Evolutionary conservation across 495 filamentous ascomycete species (phyloP).

Genomic region (Talaromyces trachyspermus): DNA sequence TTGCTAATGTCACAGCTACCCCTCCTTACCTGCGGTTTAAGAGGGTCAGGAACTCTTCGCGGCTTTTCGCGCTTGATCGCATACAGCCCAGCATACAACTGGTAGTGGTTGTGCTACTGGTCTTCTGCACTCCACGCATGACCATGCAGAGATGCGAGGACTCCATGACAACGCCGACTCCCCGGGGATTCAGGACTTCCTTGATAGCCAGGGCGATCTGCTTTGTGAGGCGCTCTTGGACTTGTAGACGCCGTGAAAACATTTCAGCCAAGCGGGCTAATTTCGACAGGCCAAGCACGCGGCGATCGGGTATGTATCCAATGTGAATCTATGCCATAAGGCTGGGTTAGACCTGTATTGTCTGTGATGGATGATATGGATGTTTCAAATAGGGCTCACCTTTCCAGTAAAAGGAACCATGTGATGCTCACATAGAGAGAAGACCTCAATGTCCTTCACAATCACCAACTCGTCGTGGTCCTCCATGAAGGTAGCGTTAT

Average conservation of each 20-base stretch:
- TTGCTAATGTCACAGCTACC: background rate
- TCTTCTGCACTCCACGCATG: slow-evolving; percentile 90
- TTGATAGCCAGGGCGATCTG: slow-evolving; percentile 92
- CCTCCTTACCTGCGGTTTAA: slow-evolving; percentile 51
- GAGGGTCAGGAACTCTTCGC: slow-evolving; percentile 88
- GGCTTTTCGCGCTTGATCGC: slow-evolving; percentile 82
- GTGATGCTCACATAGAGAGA: slow-evolving; percentile 94
- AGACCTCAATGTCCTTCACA: slow-evolving; percentile 95
- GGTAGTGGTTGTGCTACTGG: slow-evolving; percentile 76
- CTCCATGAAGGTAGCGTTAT: slow-evolving; percentile 92
- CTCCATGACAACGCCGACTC: slow-evolving; percentile 96
- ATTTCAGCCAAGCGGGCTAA: slow-evolving; percentile 93
- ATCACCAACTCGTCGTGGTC: slow-evolving; percentile 96
- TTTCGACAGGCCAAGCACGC: slow-evolving; percentile 93
- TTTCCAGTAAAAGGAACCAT: slow-evolving; percentile 94
- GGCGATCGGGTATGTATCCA: slow-evolving; percentile 80
- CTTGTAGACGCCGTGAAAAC: slow-evolving; percentile 88
- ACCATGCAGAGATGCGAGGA: slow-evolving; percentile 98
- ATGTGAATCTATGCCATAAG: slow-evolving; percentile 74
- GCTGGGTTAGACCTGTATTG: background rate
- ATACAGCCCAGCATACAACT: slow-evolving; percentile 96
- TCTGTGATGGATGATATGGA: no score
- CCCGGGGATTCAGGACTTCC: slow-evolving; percentile 81
- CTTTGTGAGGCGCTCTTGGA: slow-evolving; percentile 92
- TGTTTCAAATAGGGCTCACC: slow-evolving; percentile 44